These are phyloP conservation scores for Claviceps digitariae DNA, from an alignment of 2,329 filamentous ascomycete species.

Conservation along the genomic window DNA sequence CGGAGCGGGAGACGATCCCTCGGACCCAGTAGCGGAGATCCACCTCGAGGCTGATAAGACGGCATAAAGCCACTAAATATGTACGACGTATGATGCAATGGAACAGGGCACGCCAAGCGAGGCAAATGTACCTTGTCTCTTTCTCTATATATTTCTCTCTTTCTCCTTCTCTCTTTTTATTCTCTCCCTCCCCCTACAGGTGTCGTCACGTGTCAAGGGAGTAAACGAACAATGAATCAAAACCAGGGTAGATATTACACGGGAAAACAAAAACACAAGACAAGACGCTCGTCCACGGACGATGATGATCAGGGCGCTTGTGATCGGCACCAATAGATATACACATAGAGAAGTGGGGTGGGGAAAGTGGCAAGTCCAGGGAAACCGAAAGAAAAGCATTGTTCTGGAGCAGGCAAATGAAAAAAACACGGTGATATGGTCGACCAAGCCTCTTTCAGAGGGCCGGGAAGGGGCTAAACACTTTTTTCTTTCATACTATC, in stretches of 20 bases:
- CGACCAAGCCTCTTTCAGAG: no score
- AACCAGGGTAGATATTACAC: background rate
- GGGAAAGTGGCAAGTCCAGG: background rate
- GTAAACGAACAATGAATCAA: background rate
- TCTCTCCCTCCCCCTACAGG: background rate
- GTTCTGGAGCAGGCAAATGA: background rate
- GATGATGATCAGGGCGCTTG: background rate
- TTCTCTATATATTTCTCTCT: background rate
- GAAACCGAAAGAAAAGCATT: background rate
- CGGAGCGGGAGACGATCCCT: conserved; percentile 22
- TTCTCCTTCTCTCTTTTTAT: background rate
- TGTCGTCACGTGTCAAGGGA: background rate
- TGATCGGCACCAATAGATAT: background rate
- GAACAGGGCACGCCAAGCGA: background rate
- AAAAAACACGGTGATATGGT: no score
- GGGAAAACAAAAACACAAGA: background rate
- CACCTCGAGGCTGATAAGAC: conserved; percentile 29
- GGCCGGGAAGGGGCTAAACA: no score
- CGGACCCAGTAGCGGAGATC: conserved; percentile 36
- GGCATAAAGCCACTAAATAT: conserved; percentile 11
- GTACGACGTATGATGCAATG: background rate
- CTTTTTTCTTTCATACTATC: no score
- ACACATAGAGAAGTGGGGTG: background rate
- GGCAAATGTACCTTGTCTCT: background rate
- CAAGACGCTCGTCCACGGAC: background rate